phyloP scores from a whole-genome alignment of 805 yeast genomes.

The Scheffersomyces amazonensis region DNA sequence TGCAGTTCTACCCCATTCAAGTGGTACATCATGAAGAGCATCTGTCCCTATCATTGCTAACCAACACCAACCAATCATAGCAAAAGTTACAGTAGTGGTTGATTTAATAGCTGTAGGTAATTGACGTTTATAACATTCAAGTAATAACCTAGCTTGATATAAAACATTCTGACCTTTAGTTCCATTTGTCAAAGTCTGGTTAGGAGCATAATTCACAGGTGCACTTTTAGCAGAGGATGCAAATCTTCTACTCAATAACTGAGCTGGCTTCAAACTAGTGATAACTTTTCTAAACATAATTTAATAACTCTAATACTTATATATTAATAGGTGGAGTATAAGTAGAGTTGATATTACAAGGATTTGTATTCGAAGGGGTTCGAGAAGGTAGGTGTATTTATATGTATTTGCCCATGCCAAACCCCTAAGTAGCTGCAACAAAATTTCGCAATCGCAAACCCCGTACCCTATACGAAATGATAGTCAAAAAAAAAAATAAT shows the following conservation, averaged over 20 bases:
- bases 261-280: background rate
- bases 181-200: background rate
- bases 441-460: too few relatives aligned
- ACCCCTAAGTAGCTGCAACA: too few relatives aligned
- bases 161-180: background rate
- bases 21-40: constrained; percentile 2
- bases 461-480: too few relatives aligned
- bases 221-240: background rate
- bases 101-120: constrained; percentile 1
- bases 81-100: background rate
- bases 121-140: background rate
- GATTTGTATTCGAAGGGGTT: too few relatives aligned
- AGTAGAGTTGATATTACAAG: too few relatives aligned
- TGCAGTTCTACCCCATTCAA: constrained; percentile 5
- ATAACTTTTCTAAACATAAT: background rate
- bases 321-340: too few relatives aligned
- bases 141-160: background rate
- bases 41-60: constrained; percentile 2
- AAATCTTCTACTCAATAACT: background rate
- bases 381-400: too few relatives aligned
- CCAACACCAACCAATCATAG: constrained; percentile 5
- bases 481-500: too few relatives aligned
- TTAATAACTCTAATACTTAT: too few relatives aligned
- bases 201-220: background rate
- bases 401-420: too few relatives aligned